Evolutionary conservation across 2,329 filamentous ascomycete genomes (phyloP).

Genomic region (Trichoderma breve): DNA sequence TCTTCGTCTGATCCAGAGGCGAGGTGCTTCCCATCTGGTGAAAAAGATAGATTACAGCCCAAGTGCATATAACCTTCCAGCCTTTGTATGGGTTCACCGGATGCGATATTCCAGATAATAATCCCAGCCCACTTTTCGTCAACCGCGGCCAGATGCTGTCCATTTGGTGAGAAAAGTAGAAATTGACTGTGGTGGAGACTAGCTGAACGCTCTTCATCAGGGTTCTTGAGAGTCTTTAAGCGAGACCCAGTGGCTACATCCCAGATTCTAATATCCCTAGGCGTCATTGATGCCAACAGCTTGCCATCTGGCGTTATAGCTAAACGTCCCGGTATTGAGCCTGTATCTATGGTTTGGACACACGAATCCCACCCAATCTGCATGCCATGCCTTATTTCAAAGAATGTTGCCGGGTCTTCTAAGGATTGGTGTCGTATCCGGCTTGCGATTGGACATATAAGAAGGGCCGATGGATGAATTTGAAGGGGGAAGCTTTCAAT

Average conservation of each 20-base stretch:
- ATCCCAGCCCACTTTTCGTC: fast-evolving
- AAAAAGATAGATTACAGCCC: background rate
- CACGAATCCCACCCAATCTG: background rate
- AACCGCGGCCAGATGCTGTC: background rate
- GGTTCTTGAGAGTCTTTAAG: background rate
- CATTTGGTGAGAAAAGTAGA: background rate
- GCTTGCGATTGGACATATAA: background rate
- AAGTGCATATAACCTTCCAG: background rate
- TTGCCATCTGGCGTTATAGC: background rate
- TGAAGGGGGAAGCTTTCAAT: background rate
- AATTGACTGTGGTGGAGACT: fast-evolving
- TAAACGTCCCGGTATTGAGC: fast-evolving
- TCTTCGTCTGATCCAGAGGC: background rate
- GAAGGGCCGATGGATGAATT: background rate
- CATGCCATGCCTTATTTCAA: background rate
- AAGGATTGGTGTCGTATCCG: background rate
- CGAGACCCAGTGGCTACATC: background rate
- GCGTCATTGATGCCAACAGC: background rate
- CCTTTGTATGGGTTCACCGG: background rate
- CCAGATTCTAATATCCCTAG: fast-evolving
- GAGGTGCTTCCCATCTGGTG: background rate
- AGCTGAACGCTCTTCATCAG: fast-evolving
- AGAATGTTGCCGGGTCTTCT: background rate
- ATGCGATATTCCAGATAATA: background rate
- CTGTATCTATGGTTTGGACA: background rate